Conservation (phyloP, 2,329 filamentous ascomycete genomes). For the Sordariomycetes sp. region DNA sequence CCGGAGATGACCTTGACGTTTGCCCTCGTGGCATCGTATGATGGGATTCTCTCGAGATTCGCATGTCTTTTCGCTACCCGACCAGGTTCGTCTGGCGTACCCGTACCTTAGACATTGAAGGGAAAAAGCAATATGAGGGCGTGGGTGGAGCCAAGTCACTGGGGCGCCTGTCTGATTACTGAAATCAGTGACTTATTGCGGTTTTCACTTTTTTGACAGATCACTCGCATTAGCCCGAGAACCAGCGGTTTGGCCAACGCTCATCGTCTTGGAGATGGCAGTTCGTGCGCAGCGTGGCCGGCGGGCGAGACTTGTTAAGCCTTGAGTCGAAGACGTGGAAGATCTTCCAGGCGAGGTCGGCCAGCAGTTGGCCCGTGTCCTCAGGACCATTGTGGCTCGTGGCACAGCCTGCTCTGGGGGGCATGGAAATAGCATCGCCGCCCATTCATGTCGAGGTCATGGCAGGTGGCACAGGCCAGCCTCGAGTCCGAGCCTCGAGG, state of each 20-base stretch:
- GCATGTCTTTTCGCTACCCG: background rate
- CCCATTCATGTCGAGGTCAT: too few species aligned
- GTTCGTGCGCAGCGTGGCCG: too few species aligned
- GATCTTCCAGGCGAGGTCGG: too few species aligned
- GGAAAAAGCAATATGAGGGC: background rate
- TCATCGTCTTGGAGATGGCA: background rate
- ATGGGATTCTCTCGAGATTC: background rate
- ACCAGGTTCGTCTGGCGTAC: background rate
- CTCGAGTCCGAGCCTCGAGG: too few species aligned
- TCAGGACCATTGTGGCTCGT: too few species aligned
- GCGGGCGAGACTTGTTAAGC: too few species aligned
- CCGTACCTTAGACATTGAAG: background rate
- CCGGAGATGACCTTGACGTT: background rate
- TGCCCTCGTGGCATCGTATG: background rate
- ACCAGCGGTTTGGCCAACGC: background rate
- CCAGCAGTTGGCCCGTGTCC: too few species aligned
- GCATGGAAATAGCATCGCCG: too few species aligned
- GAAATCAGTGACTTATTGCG: conserved; percentile 2
- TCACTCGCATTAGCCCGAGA: background rate
- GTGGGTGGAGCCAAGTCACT: background rate
- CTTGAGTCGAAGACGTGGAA: too few species aligned
- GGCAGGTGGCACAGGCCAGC: too few species aligned
- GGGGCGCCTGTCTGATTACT: conserved; percentile 1
- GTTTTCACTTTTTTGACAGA: background rate
- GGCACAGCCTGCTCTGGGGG: too few species aligned